Evolutionary conservation across 2,329 filamentous ascomycete genomes (phyloP), one percentile per base, ranked within the genome.

Genomic region (Ophiostoma sp.): DNA sequence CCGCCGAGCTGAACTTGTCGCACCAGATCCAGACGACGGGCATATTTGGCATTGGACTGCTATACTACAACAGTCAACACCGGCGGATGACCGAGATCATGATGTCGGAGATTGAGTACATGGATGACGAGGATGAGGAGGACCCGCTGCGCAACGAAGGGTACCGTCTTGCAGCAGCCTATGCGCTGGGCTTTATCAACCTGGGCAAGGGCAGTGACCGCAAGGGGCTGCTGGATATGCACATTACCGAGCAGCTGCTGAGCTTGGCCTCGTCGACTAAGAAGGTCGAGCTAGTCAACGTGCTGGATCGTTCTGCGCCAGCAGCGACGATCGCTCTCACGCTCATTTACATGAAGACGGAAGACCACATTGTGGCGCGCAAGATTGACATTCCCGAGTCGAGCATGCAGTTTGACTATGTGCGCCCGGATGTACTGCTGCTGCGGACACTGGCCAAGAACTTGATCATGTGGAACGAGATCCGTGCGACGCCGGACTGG

Each of bases 71-170:
- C 77, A 97, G 94, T 36, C 94, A 98, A 76, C 96, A 99, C 80
- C 91, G 96, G 39, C 89, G 96, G 52, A 99, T 99, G 95, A 98
- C 93, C 77, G 95, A 99, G 78, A 93, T 98, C 23, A 97, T 99
- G 93, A 87, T 99, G 68, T 98, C 94, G 0, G 95, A 99, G 78
- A 95, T 99, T 72, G 93, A 97, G 77, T 90, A 94, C 73, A 92
- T 93, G 68, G 93, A 95, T 64, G 81, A 84, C 35, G 86, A 91
- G 52, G 91, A 94, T 69, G 94, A 97, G 72, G 90, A 94, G 71
- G 92, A 97, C 75, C 89, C 89, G 31, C 81, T 98, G 67, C 89
- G 94, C 33, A 94, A 96, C 76, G 95, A 99, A 81, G 94, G 94
- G n/a, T 99, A 99, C 79, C 89, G 96, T 57, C 85, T 99, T 48